phyloP scores from a whole-genome alignment of 306 rosid species.

The Potentilla sterilis region DNA sequence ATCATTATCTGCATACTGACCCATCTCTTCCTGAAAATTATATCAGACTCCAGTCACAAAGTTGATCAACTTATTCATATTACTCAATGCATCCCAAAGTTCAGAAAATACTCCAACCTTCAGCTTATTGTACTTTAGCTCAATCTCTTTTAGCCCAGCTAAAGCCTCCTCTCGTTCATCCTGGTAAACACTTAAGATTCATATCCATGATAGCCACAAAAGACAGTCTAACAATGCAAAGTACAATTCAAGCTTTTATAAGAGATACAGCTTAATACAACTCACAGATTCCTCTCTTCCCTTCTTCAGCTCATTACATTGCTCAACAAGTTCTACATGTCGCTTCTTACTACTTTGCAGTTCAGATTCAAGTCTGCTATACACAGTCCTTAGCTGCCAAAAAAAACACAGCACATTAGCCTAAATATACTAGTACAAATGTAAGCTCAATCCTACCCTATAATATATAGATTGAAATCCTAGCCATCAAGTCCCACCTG shows the following conservation, averaged over 20 bases:
- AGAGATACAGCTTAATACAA: constrained; percentile 18
- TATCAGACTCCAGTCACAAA: constrained; percentile 21
- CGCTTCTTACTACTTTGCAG: constrained; percentile 60
- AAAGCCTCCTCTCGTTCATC: constrained; percentile 80
- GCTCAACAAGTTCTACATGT: constrained; percentile 59
- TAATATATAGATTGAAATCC: background rate
- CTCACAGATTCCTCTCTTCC: constrained; percentile 96
- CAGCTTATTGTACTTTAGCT: constrained; percentile 58
- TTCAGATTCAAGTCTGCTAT: constrained; percentile 74
- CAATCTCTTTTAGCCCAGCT: constrained; percentile 66
- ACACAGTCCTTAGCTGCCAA: constrained; percentile 75
- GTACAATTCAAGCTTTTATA: constrained; percentile 12
- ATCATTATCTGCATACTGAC: constrained; percentile 83
- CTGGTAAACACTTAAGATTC: constrained; percentile 32
- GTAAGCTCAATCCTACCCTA: background rate
- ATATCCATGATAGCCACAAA: constrained; percentile 20
- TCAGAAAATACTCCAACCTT: constrained; percentile 50
- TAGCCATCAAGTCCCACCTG: constrained; percentile 54
- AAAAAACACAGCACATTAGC: constrained; percentile 6
- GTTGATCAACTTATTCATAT: constrained; percentile 1
- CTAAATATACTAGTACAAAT: background rate
- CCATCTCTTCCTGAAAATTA: constrained; percentile 66
- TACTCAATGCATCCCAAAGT: constrained; percentile 11
- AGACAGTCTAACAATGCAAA: constrained; percentile 12
- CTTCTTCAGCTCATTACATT: constrained; percentile 60